Base-by-base conservation (phyloP, 768 basidiomycete species). In the Suillus lakei region DNA sequence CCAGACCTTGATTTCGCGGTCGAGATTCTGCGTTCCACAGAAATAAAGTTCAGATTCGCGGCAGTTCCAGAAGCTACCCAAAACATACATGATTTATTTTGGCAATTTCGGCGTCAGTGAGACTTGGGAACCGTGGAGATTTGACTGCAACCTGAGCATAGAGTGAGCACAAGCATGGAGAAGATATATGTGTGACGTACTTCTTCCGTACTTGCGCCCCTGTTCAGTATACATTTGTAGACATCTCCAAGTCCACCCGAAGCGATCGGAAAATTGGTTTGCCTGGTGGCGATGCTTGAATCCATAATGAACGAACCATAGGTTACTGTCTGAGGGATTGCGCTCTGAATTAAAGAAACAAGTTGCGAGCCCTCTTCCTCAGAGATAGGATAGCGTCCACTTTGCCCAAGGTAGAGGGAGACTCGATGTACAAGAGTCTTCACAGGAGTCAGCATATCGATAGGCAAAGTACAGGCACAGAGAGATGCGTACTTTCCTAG, bases 211-310 rank as follows among this genome's bases (percentile, higher is more conserved):
- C 16, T 30, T 6, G 58, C 6, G 39, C 1, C 58, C 21, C 39
- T 60, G n/a, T 38, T 41, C 34, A 55, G 41, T 15, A 36, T 38
- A 2, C 78, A 80, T 62, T 71, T 78, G 79, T 79, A 84, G 16
- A 83, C 77, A 68, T 84, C 83, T n/a, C 80, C 79, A 68, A 81
- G 82, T 9, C 82, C 83, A 9, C 83, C 83, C 6, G 43, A 38
- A 36, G 60, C 32, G 18, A 5, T n/a, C 10, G 64, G 61, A 32
- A 39, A 59, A 13, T 41, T 21, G 58, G 38, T 0, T 59, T 41
- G 2, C 26, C 18, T 30, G 18, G 28, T 41, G 26, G 38, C 5
- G 7, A 28, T 28, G 39, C 18, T 28, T 28, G 38, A 12, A 26
- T 39, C 39, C 6, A 41, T 21, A 21, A 21, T 13, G 28, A 59